Percentiles rank a stretch among this genome's conserved stretches.
Evolutionary conservation across 2,329 filamentous ascomycete genomes (phyloP).

Genomic region (Aspergillus sp.): DNA sequence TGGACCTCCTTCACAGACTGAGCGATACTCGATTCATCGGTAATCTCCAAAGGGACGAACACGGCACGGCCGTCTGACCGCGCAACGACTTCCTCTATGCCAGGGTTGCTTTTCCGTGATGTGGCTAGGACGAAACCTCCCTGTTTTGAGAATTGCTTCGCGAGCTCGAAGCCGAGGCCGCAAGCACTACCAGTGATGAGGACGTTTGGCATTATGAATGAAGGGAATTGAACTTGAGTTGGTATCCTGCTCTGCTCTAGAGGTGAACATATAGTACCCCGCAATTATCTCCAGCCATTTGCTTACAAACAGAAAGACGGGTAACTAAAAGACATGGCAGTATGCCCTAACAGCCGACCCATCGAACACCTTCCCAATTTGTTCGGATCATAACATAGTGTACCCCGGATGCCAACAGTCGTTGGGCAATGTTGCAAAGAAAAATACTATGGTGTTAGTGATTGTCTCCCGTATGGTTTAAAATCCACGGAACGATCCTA

Average conservation of each 20-base stretch:
- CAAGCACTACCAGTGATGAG: slow-evolving; percentile 21
- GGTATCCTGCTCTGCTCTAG: neutral
- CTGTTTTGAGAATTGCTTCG: slow-evolving; percentile 9
- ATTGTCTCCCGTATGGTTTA: too few relatives aligned
- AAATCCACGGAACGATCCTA: too few relatives aligned
- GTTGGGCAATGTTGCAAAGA: too few relatives aligned
- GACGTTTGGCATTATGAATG: slow-evolving; percentile 3
- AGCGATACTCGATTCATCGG: slow-evolving; percentile 20
- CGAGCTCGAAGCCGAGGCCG: slow-evolving; percentile 21
- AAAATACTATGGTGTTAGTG: too few relatives aligned
- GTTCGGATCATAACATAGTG: too few relatives aligned
- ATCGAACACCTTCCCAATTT: too few relatives aligned
- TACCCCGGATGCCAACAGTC: too few relatives aligned
- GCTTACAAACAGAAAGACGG: too few relatives aligned
- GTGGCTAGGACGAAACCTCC: slow-evolving; percentile 5
- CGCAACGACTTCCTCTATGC: slow-evolving; percentile 22
- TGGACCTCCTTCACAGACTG: slow-evolving; percentile 22
- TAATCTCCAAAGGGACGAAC: slow-evolving; percentile 29
- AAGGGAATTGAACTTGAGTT: neutral
- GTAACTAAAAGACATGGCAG: too few relatives aligned
- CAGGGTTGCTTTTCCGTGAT: slow-evolving; percentile 5
- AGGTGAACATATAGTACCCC: neutral
- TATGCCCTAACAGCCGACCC: too few relatives aligned
- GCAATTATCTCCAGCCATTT: too few relatives aligned
- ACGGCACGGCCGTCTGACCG: slow-evolving; percentile 21